phyloP scores from a whole-genome alignment of 352 stramenopile species.

The Phytophthora pisi region DNA sequence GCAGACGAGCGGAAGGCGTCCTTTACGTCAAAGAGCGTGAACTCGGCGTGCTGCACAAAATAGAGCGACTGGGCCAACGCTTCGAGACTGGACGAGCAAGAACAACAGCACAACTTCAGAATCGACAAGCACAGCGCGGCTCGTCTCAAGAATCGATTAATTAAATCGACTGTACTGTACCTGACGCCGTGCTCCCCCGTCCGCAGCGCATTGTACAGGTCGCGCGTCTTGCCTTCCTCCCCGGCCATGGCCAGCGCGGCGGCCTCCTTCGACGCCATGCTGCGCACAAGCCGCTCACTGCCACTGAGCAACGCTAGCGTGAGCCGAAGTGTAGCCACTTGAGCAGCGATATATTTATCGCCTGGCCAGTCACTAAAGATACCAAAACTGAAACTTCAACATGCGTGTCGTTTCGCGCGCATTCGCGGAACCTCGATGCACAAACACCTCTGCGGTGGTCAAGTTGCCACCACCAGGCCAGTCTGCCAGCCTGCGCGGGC shows the following conservation, averaged over 20 bases:
- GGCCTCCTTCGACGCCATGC: slow-evolving; percentile 24
- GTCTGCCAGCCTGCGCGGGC: background rate
- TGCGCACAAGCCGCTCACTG: background rate
- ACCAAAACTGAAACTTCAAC: slow-evolving; percentile 11
- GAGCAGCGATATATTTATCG: slow-evolving; percentile 34
- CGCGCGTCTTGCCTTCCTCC: slow-evolving; percentile 47
- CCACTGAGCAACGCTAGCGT: background rate
- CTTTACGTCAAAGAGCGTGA: slow-evolving; percentile 72
- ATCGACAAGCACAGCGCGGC: background rate
- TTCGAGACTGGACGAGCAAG: slow-evolving; percentile 40
- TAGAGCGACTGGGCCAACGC: slow-evolving; percentile 52
- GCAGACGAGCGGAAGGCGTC: slow-evolving; percentile 66
- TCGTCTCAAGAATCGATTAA: slow-evolving; percentile 16
- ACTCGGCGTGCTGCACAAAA: slow-evolving; percentile 65
- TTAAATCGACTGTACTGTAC: slow-evolving; percentile 13
- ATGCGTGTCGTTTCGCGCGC: background rate
- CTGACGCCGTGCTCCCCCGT: slow-evolving; percentile 59
- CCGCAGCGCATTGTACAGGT: slow-evolving; percentile 60
- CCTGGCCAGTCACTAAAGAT: slow-evolving; percentile 8
- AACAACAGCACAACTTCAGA: slow-evolving; percentile 2
- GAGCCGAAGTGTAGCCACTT: slow-evolving; percentile 12
- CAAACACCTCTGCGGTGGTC: slow-evolving; percentile 3
- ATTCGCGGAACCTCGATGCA: slow-evolving; percentile 6
- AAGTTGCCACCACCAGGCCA: background rate
- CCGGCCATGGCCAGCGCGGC: slow-evolving; percentile 19